Base-by-base conservation (phyloP, 2,329 filamentous ascomycete genomes). In the Fusarium paranaense region DNA sequence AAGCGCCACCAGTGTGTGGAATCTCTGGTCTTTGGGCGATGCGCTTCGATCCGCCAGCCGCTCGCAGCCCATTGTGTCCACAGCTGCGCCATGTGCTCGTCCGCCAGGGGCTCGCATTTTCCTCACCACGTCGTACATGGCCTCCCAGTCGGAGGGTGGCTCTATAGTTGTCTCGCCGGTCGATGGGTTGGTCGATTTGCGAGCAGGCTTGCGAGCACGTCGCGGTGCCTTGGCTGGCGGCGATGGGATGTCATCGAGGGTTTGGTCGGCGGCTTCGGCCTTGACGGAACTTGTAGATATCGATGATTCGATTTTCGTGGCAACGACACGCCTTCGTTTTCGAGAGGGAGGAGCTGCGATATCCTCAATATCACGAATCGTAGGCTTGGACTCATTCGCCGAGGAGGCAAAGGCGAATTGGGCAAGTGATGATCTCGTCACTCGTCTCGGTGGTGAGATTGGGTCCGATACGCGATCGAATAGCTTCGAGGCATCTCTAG, bases 31-130 rank as follows among this genome's bases (percentile, higher is more conserved):
- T 67, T 84, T 86, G 30, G 86, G 80, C 66, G 84, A 86, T 13
- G 88, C 87, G 2, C 77, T 82, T 18, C 84, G 81, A 57, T 87
- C 84, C 4, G 93, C 94, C 11, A 97, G 87, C 9, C 90, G 89
- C 83, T 95, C 95, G 83, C 97, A 99, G 13, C 97, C 97, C 95
- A 98, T 98, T 0, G 96, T 98, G 82, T 99, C 97, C 13, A 99
- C 97, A 0, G 96, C 94, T 1, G 97, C 97, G 89, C 93, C 83
- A 85, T 89, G 80, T 80, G 93, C 84, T 84, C 83, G 79, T 8
- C 87, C 88, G 4, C 87, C 88, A 0, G 84, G 81, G 6, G 83
- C 81, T 3, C 91, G 92, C 95, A 98, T 98, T 78, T 90, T 88
- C 78, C 92, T 92, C 52, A 97, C 93, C 1, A 90, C 85, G 37